A percentile compares a stretch with the other conserved stretches of the same genome.
Evolutionary conservation across 2,329 filamentous ascomycete species (phyloP).

Genomic region (Exophiala sp.): DNA sequence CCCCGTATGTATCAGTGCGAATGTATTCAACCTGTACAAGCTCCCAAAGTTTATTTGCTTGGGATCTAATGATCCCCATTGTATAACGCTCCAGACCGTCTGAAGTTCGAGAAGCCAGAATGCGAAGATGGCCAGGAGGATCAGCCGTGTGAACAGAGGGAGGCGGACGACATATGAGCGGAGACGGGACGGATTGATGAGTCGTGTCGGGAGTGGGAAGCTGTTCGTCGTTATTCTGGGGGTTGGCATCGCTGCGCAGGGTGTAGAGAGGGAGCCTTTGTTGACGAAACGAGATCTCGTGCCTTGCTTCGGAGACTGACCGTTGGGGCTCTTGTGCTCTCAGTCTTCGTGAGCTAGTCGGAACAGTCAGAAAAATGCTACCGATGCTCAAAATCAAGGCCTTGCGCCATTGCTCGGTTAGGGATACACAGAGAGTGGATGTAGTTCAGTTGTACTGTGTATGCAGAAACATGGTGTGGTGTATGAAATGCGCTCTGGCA

Average conservation of each 20-base stretch:
- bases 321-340: not conserved
- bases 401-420: too few relatives aligned
- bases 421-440: too few relatives aligned
- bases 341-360: too few relatives aligned
- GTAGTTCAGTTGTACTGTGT: too few relatives aligned
- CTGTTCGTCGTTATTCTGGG: constrained; percentile 19
- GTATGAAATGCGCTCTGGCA: too few relatives aligned
- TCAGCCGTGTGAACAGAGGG: constrained; percentile 78
- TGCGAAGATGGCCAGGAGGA: constrained; percentile 62
- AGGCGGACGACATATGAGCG: constrained; percentile 79
- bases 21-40: constrained; percentile 95
- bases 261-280: not conserved
- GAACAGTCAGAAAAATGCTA: too few relatives aligned
- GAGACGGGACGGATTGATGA: constrained; percentile 68
- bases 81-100: constrained; percentile 65
- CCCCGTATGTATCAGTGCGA: constrained; percentile 78
- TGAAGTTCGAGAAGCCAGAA: constrained; percentile 70
- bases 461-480: too few relatives aligned
- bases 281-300: not conserved
- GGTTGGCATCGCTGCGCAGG: constrained; percentile 10
- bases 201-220: constrained; percentile 18
- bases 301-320: not conserved
- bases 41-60: constrained; percentile 71
- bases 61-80: constrained; percentile 78
- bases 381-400: too few relatives aligned